phyloP scores from a whole-genome alignment of 768 basidiomycete species.

The Lentinula sp. region DNA sequence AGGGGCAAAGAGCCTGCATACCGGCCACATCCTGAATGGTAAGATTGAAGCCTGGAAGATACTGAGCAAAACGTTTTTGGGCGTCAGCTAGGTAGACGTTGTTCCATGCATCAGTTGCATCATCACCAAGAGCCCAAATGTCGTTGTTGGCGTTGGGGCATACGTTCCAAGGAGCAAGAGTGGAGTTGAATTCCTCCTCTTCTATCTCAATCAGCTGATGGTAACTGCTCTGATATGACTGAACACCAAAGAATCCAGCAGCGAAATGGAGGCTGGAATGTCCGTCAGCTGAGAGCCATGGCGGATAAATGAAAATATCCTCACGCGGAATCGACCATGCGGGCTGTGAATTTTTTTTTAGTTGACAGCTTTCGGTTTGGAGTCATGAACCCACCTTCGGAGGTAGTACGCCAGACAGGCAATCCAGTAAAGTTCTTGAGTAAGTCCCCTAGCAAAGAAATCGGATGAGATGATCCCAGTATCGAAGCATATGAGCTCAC shows the following conservation, averaged over 20 bases:
- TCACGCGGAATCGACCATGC: slow-evolving; percentile 46
- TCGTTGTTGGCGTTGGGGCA: slow-evolving; percentile 49
- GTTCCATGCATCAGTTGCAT: slow-evolving; percentile 51
- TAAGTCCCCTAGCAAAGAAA: slow-evolving; percentile 18
- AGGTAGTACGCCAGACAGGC: slow-evolving; percentile 62
- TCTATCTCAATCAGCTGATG: slow-evolving; percentile 59
- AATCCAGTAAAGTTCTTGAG: slow-evolving; percentile 37
- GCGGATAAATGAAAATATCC: slow-evolving; percentile 5
- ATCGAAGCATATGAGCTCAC: slow-evolving; percentile 26
- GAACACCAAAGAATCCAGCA: slow-evolving; percentile 54
- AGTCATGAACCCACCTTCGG: slow-evolving; percentile 30
- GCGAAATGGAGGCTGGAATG: slow-evolving; percentile 35
- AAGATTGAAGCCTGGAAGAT: slow-evolving; percentile 46
- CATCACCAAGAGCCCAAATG: slow-evolving; percentile 35
- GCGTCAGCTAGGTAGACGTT: slow-evolving; percentile 55
- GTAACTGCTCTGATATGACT: slow-evolving; percentile 45
- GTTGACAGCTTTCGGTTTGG: not conserved
- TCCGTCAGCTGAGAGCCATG: not conserved
- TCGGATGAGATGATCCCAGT: not conserved
- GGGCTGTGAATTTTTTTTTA: slow-evolving; percentile 22
- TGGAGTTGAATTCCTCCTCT: slow-evolving; percentile 52
- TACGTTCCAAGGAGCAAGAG: slow-evolving; percentile 64
- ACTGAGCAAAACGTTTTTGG: slow-evolving; percentile 39
- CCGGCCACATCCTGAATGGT: slow-evolving; percentile 46
- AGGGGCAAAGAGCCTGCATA: slow-evolving; percentile 68